Conservation (phyloP, 2,329 filamentous ascomycete genomes). For the Elsinoe ampelina region DNA sequence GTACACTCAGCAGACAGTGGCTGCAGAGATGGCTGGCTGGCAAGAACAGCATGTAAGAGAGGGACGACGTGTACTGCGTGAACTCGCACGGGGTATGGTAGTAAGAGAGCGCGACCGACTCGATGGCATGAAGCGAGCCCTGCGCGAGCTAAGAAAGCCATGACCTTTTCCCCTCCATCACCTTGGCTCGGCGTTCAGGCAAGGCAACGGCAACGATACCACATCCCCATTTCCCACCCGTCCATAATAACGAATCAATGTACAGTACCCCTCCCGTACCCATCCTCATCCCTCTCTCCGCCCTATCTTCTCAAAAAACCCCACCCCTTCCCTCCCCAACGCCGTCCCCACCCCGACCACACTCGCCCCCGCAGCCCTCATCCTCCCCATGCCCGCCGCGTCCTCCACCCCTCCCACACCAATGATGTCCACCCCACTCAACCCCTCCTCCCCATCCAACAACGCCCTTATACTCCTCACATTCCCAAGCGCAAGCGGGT, state of each 20-base stretch:
- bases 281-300: neutral
- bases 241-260: slow-evolving; percentile 1
- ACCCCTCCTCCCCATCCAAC: slow-evolving; percentile 42
- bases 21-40: slow-evolving; percentile 85
- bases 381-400: slow-evolving; percentile 51
- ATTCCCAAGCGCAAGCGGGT: slow-evolving; percentile 66
- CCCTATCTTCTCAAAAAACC: slow-evolving; percentile 53
- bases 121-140: slow-evolving; percentile 68
- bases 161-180: neutral
- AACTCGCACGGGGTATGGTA: slow-evolving; percentile 69
- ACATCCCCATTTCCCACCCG: neutral
- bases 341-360: slow-evolving; percentile 63
- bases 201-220: neutral
- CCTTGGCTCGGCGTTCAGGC: neutral
- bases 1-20: slow-evolving; percentile 90
- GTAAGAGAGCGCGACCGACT: slow-evolving; percentile 70
- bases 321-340: slow-evolving; percentile 53
- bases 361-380: slow-evolving; percentile 56
- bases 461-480: slow-evolving; percentile 56
- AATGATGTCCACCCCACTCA: slow-evolving; percentile 53
- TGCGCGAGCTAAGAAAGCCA: slow-evolving; percentile 45
- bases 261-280: neutral
- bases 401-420: slow-evolving; percentile 66
- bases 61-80: slow-evolving; percentile 62
- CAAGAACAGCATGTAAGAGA: slow-evolving; percentile 77